Conservation (phyloP, 2,329 filamentous ascomycete species). For the Claviceps maximensis region DNA sequence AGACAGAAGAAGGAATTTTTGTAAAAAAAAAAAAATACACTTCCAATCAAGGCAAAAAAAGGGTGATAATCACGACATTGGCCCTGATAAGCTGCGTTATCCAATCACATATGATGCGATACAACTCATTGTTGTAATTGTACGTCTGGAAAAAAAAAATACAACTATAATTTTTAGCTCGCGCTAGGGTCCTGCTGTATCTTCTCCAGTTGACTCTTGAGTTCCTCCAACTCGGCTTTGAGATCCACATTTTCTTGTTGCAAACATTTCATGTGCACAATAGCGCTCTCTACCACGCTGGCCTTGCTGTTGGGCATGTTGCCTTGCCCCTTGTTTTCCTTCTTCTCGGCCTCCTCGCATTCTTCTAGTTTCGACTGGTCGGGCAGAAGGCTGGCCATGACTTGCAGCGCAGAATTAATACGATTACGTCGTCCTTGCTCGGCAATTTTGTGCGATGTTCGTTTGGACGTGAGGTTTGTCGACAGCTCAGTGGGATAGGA, state of each 20-base stretch:
- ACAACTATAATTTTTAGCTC: neutral
- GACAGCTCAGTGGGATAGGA: constrained; percentile 84
- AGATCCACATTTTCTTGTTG: constrained; percentile 59
- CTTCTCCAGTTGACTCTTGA: constrained; percentile 20
- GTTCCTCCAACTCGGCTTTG: constrained; percentile 42
- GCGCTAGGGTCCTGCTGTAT: neutral
- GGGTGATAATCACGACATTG: neutral
- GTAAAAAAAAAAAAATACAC: no score
- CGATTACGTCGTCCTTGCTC: constrained; percentile 91
- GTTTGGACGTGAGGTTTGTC: constrained; percentile 88
- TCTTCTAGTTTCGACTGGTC: constrained; percentile 28
- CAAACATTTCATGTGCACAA: constrained; percentile 82
- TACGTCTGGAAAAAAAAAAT: neutral
- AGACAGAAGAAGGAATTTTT: no score
- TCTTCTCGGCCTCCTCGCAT: constrained; percentile 6
- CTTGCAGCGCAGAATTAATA: constrained; percentile 85
- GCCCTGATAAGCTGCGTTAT: neutral
- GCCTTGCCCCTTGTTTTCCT: constrained; percentile 23
- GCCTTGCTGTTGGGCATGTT: constrained; percentile 74
- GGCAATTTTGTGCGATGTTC: constrained; percentile 94
- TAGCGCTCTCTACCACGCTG: constrained; percentile 93
- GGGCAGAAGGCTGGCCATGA: constrained; percentile 82
- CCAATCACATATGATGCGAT: neutral
- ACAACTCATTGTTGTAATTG: neutral
- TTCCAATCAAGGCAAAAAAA: neutral